Evolutionary conservation across 495 filamentous ascomycete species (phyloP), one percentile per base, ranked within the genome.

Genomic region (Penicillium mononematosum): DNA sequence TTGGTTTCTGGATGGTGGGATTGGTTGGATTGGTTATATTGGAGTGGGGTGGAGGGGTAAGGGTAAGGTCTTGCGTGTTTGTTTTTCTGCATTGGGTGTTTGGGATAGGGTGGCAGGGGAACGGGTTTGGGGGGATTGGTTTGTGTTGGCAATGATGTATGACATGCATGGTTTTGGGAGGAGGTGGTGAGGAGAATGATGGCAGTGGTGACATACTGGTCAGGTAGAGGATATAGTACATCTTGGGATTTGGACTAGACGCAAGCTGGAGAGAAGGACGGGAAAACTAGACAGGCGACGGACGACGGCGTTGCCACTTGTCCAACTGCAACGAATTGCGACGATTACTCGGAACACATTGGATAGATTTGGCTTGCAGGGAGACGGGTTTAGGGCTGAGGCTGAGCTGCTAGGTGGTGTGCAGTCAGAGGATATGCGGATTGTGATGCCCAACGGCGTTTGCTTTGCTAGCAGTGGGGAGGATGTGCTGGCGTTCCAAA

Each of bases 141-240:
- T 17, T 2, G 6, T 9, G 36, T n/a, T 17, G 16, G 36, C 36
- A 39, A 39, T 17, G 7, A 22, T 39, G 49, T n/a, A 51, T 55
- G 31, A 24, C 27, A 43, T 39, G n/a, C 16, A 20, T 25, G 5
- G 52, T 42, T 50, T 44, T 56, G 32, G 56, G 58, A 39, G 14
- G 34, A n/a, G 14, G 36, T 34, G 14, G 5, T 39, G 5, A 5
- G 36, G 36, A 39, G 36, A 41, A 2, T 31, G 25, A 42, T 56
- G 25, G 78, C 85, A 73, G 2, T 20, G 34, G 39, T 58, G 25
- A 79, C 85, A 73, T 80, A 88, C 85, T 85, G 54, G 81, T 81
- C 64, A 88, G 79, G 70, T 88, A 88, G 67, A 83, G 83, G 58
- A 85, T 81, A 73, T 88, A 87, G 71, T 85, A 87, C 85, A 85